Evolutionary conservation across 331 rosid species (phyloP), one percentile per base, ranked within the genome.

Genomic region (Quercus tomentella): DNA sequence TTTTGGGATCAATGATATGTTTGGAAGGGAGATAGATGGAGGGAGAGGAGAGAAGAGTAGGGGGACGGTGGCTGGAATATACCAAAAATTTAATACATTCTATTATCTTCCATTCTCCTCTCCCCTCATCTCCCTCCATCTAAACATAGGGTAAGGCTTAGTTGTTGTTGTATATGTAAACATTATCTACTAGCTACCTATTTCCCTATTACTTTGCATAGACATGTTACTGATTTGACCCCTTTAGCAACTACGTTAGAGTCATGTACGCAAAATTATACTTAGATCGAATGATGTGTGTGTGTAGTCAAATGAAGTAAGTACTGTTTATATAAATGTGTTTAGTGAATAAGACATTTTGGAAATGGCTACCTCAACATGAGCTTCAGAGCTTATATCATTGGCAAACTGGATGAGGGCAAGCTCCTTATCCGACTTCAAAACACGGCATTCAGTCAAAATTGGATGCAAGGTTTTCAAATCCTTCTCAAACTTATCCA

Each of bases 361-460:
- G 75, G 67, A 56, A 55, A 51, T 56, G 52, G 45, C 82, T 87
- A 94, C 97, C 95, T 91, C 91, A 57, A 94, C 82, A 87, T 94
- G 97, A 84, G 96, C 97, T 87, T 94, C 94, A 37, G 97, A 94
- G 85, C 97, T 94, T 78, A 92, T 92, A 83, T 89, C 97, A 82
- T 91, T 94, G 67, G 95, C 97, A 89, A 74, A 94, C 83, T 92
- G 97, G 84, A 94, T 91, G 76, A 91, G 79, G 52, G 90, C 89
- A 86, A 94, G 90, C 87, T 94, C 97, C 86, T 86, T 77, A 22
- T 91, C 89, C 17, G 97, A 88, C 89, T 94, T 94, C 78, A 86
- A 79, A 65, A 94, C 98, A 60, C 95, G 95, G 76, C 98, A 88
- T 86, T 92, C 98, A 55, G 92, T 87, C 88, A 94, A 82, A 87